phyloP scores from a whole-genome alignment of 106 monocot genomes.

The Acorus calamus region DNA sequence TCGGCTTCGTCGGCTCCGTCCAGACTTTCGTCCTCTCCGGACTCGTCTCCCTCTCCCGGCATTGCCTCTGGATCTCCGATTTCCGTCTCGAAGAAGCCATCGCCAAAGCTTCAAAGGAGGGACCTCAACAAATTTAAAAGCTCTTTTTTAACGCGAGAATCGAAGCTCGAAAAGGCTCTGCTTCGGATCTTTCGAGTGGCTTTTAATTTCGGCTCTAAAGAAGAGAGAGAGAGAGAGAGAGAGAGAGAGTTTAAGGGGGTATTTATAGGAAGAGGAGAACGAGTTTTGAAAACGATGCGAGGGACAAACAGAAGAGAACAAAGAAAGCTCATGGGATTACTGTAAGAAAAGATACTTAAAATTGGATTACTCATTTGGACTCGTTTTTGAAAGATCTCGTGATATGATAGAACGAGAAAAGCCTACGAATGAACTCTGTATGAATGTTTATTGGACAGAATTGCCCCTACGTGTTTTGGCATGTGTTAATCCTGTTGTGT shows the following conservation, averaged over 20 bases:
- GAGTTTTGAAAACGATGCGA: constrained; percentile 3
- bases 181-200: neutral
- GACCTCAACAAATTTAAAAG: too few relatives aligned
- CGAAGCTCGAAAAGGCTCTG: too few relatives aligned
- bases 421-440: too few relatives aligned
- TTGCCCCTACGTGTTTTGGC: too few relatives aligned
- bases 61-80: constrained; percentile 11
- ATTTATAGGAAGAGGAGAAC: neutral
- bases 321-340: neutral
- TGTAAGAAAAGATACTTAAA: neutral
- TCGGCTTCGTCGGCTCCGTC: constrained; percentile 30
- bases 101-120: constrained; percentile 7
- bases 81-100: constrained; percentile 7
- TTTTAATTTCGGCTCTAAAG: neutral
- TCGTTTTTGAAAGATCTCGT: too few relatives aligned
- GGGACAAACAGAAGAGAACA: constrained; percentile 11
- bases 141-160: too few relatives aligned
- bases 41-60: constrained; percentile 28
- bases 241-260: neutral
- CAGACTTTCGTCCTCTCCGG: constrained; percentile 68
- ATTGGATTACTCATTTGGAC: too few relatives aligned
- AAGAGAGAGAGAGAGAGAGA: neutral
- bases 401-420: too few relatives aligned
- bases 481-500: too few relatives aligned
- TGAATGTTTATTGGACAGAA: too few relatives aligned